Percentiles rank a stretch among this genome's conserved stretches.
Conservation (phyloP, 2,329 filamentous ascomycete species). For the Pyrenophora teres region DNA sequence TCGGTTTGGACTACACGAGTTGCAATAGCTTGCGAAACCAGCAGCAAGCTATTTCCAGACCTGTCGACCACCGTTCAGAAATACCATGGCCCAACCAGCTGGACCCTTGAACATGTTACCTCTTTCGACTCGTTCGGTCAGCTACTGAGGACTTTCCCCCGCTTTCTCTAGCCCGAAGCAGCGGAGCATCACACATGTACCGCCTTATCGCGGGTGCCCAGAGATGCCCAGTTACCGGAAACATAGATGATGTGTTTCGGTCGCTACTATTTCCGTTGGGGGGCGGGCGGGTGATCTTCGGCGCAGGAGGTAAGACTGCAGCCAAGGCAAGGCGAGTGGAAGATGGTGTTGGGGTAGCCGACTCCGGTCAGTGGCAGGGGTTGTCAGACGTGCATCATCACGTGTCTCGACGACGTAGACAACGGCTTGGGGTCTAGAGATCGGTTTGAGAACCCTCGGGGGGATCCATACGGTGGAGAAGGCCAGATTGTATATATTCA, state of each 20-base stretch:
- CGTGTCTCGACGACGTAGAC: no score
- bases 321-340: conserved; percentile 11
- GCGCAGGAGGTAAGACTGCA: conserved; percentile 2
- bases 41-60: conserved; percentile 2
- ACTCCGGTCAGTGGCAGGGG: no score
- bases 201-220: no score
- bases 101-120: background rate
- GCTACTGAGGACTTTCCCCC: conserved; percentile 1
- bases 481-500: no score
- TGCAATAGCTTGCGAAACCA: background rate
- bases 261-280: conserved; percentile 17
- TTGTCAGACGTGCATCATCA: no score
- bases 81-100: background rate
- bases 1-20: conserved; percentile 1
- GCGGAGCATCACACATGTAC: no score
- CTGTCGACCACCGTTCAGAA: background rate
- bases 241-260: conserved; percentile 17
- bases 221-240: conserved; percentile 10
- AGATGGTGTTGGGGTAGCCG: background rate
- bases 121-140: background rate
- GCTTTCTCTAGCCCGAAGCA: background rate
- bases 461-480: no score
- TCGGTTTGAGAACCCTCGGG: background rate
- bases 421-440: background rate
- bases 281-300: conserved; percentile 6